These are phyloP conservation scores for Jacaranda copaia DNA, from an alignment of 257 asterid genomes.

Conservation along the genomic window DNA sequence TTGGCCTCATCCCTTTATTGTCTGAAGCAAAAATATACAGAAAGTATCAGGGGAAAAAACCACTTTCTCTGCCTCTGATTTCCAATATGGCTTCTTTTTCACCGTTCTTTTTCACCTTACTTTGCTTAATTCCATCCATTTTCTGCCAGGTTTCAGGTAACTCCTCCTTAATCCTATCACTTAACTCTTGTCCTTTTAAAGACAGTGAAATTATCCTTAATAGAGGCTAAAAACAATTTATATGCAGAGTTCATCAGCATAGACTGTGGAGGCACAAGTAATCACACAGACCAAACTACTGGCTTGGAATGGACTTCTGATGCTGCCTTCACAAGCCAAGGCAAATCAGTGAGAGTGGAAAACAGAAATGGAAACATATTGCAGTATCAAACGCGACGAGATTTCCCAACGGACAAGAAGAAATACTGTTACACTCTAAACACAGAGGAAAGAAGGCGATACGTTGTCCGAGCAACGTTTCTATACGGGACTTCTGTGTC, in stretches of 20 bases:
- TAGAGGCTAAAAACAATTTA: too few relatives aligned
- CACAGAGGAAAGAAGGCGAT: slow-evolving; percentile 80
- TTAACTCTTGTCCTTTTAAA: slow-evolving; percentile 13
- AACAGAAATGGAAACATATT: slow-evolving; percentile 31
- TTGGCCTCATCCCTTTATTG: slow-evolving; percentile 32
- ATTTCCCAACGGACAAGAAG: slow-evolving; percentile 74
- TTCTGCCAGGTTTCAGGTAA: slow-evolving; percentile 80
- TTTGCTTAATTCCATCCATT: slow-evolving; percentile 58
- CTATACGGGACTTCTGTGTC: slow-evolving; percentile 64
- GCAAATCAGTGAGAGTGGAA: slow-evolving; percentile 54
- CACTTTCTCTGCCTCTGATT: slow-evolving; percentile 39
- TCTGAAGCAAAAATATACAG: slow-evolving; percentile 21
- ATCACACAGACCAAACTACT: slow-evolving; percentile 68
- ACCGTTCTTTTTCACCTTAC: slow-evolving; percentile 40
- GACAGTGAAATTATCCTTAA: too few relatives aligned
- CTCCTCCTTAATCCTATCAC: slow-evolving; percentile 27
- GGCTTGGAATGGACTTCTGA: slow-evolving; percentile 84
- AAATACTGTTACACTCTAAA: slow-evolving; percentile 78
- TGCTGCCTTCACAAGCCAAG: slow-evolving; percentile 51
- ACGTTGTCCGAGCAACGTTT: slow-evolving; percentile 81
- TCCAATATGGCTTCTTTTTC: slow-evolving; percentile 57
- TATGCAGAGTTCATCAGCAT: slow-evolving; percentile 90
- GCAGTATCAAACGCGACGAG: slow-evolving; percentile 71
- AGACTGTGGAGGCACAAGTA: slow-evolving; percentile 86
- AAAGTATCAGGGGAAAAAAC: slow-evolving; percentile 16